Conservation (phyloP, 106 monocot genomes). For the Gastrodia elata region DNA sequence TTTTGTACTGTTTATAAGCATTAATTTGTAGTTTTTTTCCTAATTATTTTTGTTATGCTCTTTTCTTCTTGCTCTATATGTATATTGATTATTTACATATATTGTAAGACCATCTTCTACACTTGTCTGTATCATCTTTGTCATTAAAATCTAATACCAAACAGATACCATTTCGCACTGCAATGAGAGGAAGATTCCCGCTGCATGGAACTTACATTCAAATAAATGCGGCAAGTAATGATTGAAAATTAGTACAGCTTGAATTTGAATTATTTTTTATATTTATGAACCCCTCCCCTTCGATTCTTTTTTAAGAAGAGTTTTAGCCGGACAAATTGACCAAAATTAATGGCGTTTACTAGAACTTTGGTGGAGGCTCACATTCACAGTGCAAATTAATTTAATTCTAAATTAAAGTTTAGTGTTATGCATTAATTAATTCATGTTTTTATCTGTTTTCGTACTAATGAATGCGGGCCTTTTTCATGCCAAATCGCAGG, state of each 20-base stretch:
- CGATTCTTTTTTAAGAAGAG: background rate
- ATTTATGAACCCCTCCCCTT: background rate
- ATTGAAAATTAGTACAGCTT: background rate
- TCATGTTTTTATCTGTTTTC: background rate
- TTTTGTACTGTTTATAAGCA: background rate
- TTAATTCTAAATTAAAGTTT: too few species aligned
- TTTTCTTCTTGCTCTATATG: background rate
- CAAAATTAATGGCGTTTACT: too few species aligned
- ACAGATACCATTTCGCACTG: slow-evolving; percentile 5
- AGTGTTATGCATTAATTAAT: too few species aligned
- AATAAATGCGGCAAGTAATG: slow-evolving; percentile 22
- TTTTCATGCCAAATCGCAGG: too few species aligned
- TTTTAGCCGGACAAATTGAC: too few species aligned
- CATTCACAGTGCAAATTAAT: too few species aligned
- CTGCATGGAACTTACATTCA: slow-evolving; percentile 10
- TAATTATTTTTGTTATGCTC: background rate
- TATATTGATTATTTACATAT: background rate
- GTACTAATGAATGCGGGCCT: too few species aligned
- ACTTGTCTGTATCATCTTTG: background rate
- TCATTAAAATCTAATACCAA: background rate
- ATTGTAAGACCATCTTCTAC: background rate
- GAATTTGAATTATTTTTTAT: background rate
- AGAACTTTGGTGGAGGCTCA: too few species aligned
- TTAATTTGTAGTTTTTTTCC: background rate
- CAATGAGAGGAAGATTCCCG: slow-evolving; percentile 14